These are phyloP conservation scores for Verticillium nonalfalfae DNA, from an alignment of 2,329 filamentous ascomycete genomes.

Conservation along the genomic window DNA sequence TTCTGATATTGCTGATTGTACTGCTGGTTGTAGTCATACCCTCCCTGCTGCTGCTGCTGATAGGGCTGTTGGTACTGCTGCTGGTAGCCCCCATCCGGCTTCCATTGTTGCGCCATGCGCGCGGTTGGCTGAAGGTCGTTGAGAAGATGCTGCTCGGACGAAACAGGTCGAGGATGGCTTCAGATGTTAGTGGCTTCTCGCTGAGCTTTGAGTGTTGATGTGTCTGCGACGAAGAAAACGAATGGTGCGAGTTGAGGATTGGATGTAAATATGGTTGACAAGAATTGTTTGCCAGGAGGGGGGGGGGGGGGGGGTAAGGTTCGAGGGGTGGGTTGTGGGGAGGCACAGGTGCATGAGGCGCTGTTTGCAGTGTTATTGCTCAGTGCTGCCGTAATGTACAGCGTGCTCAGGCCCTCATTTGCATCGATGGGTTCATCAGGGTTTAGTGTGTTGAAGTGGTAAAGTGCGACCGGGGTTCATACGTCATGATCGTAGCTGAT, in stretches of 20 bases:
- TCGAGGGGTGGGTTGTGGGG: not conserved
- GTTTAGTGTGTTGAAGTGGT: not conserved
- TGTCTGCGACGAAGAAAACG: not conserved
- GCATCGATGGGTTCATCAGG: not conserved
- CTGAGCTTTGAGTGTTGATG: not conserved
- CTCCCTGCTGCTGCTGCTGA: not conserved
- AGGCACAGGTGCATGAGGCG: not conserved
- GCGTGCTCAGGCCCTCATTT: not conserved
- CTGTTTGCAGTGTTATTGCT: not conserved
- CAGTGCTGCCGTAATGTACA: not conserved
- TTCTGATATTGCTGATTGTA: conserved; percentile 19
- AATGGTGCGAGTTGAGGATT: not conserved
- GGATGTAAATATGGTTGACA: not conserved
- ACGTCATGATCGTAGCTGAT: conserved; percentile 4
- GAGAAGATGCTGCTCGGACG: conserved; percentile 7
- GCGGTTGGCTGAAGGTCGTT: conserved; percentile 4
- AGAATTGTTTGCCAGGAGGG: no score
- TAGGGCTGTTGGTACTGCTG: conserved; percentile 12
- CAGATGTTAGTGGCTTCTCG: not conserved
- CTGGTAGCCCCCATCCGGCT: conserved; percentile 1
- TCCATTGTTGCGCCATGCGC: conserved; percentile 1
- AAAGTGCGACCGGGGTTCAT: not conserved
- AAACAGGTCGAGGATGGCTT: conserved; percentile 10
- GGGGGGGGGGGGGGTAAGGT: not conserved
- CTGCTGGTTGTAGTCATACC: not conserved